A percentile compares a stretch with the other conserved stretches of the same genome.
Conservation (phyloP, 2,329 filamentous ascomycete genomes). For the Trichoderma endophyticum region DNA sequence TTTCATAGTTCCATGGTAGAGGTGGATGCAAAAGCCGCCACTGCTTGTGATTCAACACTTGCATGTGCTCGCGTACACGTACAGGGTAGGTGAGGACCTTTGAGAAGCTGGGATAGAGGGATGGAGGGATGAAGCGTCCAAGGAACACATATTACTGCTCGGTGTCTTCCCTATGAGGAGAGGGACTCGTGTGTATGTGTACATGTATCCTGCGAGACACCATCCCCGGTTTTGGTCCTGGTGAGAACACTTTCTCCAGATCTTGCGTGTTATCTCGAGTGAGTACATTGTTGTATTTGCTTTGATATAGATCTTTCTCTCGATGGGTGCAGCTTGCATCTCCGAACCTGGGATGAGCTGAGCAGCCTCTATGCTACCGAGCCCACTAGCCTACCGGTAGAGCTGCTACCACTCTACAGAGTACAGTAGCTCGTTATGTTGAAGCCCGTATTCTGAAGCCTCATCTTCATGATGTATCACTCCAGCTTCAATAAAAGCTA, state of each 20-base stretch:
- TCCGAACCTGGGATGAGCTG: background rate
- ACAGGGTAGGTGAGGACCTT: background rate
- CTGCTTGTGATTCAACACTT: background rate
- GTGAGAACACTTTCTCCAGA: background rate
- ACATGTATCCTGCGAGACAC: background rate
- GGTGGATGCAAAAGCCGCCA: background rate
- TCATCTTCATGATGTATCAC: background rate
- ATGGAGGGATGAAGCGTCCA: background rate
- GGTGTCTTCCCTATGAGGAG: background rate
- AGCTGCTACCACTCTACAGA: background rate
- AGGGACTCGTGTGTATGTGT: background rate
- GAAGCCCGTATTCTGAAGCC: background rate
- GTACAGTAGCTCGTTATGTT: background rate
- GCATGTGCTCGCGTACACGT: background rate
- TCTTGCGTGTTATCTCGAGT: background rate
- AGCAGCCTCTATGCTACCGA: background rate
- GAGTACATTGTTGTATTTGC: rapidly evolving
- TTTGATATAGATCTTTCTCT: background rate
- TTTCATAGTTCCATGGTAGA: background rate
- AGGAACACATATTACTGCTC: background rate
- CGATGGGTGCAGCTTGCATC: background rate
- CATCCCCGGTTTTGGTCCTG: background rate
- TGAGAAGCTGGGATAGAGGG: background rate
- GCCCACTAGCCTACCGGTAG: background rate
- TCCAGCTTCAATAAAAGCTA: background rate